Percentiles rank a stretch among this genome's conserved stretches.
These are phyloP conservation scores for Epichloe elymi DNA, from an alignment of 2,329 filamentous ascomycete species.

Conservation along the genomic window DNA sequence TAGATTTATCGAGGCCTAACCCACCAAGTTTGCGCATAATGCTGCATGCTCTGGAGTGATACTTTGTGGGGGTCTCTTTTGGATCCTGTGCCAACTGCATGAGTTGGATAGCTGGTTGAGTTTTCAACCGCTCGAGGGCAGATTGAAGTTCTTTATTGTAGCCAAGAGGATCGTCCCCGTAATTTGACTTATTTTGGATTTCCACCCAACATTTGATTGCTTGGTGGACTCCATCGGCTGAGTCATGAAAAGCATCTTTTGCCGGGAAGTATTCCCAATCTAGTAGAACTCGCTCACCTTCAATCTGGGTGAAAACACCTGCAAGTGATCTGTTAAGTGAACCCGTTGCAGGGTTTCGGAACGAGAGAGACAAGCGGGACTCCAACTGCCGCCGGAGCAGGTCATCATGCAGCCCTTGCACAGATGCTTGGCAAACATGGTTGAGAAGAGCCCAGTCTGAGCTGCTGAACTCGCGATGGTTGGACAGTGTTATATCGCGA, in stretches of 20 bases:
- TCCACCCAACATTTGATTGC: constrained; percentile 32
- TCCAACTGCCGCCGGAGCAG: constrained; percentile 31
- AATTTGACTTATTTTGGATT: constrained; percentile 25
- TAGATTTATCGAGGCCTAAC: constrained; percentile 16
- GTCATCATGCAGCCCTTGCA: constrained; percentile 37
- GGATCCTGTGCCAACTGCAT: constrained; percentile 38
- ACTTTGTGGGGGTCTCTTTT: constrained; percentile 36
- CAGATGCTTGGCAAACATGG: constrained; percentile 38
- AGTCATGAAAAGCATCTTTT: constrained; percentile 9
- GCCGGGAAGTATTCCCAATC: constrained; percentile 17
- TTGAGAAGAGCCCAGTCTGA: constrained; percentile 37
- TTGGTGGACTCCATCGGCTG: constrained; percentile 18
- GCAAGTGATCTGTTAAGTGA: constrained; percentile 33
- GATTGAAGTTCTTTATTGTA: constrained; percentile 41
- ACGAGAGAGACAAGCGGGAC: constrained; percentile 33
- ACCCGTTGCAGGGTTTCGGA: constrained; percentile 14
- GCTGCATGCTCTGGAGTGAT: constrained; percentile 28
- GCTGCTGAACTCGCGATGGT: constrained; percentile 26
- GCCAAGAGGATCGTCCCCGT: constrained; percentile 31
- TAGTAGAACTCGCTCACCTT: constrained; percentile 41
- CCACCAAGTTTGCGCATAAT: constrained; percentile 23
- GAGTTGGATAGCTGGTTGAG: constrained; percentile 39
- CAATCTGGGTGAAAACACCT: constrained; percentile 39
- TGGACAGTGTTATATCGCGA: constrained; percentile 37
- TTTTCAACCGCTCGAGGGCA: constrained; percentile 34